These are phyloP conservation scores for Geum urbanum DNA, from an alignment of 306 rosid species.

Conservation along the genomic window DNA sequence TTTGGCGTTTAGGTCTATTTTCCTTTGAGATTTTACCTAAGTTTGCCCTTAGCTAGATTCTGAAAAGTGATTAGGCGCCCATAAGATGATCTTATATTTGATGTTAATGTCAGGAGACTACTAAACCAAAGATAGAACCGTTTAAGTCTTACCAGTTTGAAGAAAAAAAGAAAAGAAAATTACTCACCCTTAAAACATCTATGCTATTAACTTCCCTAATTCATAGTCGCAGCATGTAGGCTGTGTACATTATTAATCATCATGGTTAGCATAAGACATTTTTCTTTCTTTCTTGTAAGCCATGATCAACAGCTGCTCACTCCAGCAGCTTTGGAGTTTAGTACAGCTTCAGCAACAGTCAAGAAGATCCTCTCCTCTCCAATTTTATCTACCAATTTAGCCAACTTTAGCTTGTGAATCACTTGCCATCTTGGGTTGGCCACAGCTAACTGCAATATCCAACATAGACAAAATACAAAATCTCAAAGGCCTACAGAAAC, in stretches of 20 bases:
- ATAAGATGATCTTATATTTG: too few species aligned
- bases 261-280: background rate
- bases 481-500: too few species aligned
- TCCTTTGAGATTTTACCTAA: too few species aligned
- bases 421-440: slow-evolving; percentile 81
- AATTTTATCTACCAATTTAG: slow-evolving; percentile 64
- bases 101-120: too few species aligned
- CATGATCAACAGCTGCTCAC: slow-evolving; percentile 20
- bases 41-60: too few species aligned
- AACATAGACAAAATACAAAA: slow-evolving; percentile 8
- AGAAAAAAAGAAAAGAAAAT: too few species aligned
- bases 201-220: background rate
- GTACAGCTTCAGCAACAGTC: slow-evolving; percentile 66
- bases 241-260: background rate
- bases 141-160: too few species aligned
- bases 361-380: slow-evolving; percentile 62
- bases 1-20: too few species aligned
- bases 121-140: too few species aligned
- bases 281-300: background rate
- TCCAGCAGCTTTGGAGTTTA: slow-evolving; percentile 26
- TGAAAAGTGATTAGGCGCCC: too few species aligned
- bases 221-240: background rate
- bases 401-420: slow-evolving; percentile 69
- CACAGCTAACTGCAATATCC: slow-evolving; percentile 54
- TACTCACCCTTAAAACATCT: background rate